Base-by-base conservation (phyloP, 805 yeast species). In the Saturnispora diversa region DNA sequence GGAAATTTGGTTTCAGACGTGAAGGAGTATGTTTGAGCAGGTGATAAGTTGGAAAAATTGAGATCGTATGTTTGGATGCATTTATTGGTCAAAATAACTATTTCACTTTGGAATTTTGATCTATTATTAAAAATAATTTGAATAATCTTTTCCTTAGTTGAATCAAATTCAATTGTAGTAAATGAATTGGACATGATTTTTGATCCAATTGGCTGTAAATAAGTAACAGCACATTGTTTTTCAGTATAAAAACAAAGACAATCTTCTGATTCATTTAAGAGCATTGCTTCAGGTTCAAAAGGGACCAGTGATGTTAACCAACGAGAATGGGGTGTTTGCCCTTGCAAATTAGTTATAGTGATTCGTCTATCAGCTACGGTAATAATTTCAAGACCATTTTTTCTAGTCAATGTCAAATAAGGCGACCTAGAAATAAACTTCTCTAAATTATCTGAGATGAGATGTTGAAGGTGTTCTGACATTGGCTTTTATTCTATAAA, bases 111-210 rank as follows among this genome's bases (percentile, higher is more conserved):
- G 35, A 57, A 55, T 31, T 63, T 58, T 0, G 75, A 69, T 3
- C 63, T 45, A 10, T 64, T 65, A 44, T 71, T 68, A 72, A 77
- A 75, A 2, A 60, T 16, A 4, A 70, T 57, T 26, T 66, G 64
- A 10, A 63, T 43, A 4, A 73, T 53, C 11, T 47, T 50, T 27
- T 54, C 62, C 2, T 56, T 37, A 9, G 41, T 28, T 5, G 33
- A 25, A 7, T 17, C 19, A 4, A 31, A 25, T 4, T 20, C 28
- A 25, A 39, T 20, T 10, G n/a, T 28, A 4, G 32, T 26, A 13
- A 39, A 19, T 6, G 21, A 12, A 20, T 39, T 39, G 3, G 11
- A 8, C 10, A 27, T 24, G 11, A 39, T 21, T 6, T 26, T 21
- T 1, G 59, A 53, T 16, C 53, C 55, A 12, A 47, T 35, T 7